Percentiles rank a stretch among this genome's conserved stretches.
Conservation (phyloP, 352 stramenopile species). For the Lagenidium giganteum region DNA sequence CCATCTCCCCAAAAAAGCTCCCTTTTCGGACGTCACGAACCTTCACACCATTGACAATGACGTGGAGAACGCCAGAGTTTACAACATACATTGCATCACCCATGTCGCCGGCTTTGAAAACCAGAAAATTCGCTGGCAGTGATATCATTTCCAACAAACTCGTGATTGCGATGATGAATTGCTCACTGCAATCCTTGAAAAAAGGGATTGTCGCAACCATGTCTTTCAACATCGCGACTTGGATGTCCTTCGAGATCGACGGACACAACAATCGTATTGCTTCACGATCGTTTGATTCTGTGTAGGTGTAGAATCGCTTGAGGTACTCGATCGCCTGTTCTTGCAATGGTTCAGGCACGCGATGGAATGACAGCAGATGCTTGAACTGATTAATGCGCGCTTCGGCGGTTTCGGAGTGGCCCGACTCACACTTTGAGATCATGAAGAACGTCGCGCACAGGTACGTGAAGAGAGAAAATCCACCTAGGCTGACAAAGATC, state of each 20-base stretch:
- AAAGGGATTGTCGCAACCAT: constrained; percentile 50
- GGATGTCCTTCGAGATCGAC: constrained; percentile 61
- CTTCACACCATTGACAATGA: constrained; percentile 51
- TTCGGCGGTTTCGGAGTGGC: constrained; percentile 37
- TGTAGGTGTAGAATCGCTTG: constrained; percentile 53
- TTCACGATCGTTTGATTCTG: constrained; percentile 62
- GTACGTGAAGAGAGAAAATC: constrained; percentile 67
- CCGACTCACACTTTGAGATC: constrained; percentile 73
- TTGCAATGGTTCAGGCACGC: constrained; percentile 42
- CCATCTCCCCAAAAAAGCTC: constrained; percentile 61
- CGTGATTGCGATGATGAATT: constrained; percentile 60
- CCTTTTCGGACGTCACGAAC: constrained; percentile 55
- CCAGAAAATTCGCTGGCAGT: constrained; percentile 36
- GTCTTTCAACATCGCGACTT: constrained; percentile 54
- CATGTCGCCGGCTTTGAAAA: constrained; percentile 43
- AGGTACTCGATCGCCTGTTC: constrained; percentile 49
- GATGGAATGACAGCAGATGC: constrained; percentile 61
- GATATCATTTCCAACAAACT: constrained; percentile 62
- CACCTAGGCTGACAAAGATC: constrained; percentile 54
- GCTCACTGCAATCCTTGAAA: constrained; percentile 51
- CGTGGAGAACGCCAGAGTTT: constrained; percentile 56
- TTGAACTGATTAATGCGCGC: constrained; percentile 70
- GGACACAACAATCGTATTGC: constrained; percentile 50
- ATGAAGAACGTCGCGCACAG: constrained; percentile 71
- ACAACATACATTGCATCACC: constrained; percentile 72